Conservation (phyloP, 306 rosid species). For the Casuarina glauca region DNA sequence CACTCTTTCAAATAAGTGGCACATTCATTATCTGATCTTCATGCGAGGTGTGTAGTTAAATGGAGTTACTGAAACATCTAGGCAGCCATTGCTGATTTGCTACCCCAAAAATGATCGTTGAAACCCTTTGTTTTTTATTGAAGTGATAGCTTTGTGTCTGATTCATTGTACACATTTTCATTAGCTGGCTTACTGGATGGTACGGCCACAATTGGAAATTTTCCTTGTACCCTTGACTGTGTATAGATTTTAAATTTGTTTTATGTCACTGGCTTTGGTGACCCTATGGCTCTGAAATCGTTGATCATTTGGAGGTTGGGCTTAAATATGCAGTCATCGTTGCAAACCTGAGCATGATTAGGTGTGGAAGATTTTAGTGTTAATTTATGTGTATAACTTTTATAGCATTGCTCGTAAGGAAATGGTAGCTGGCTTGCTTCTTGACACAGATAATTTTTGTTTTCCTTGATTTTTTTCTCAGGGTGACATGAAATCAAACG, state of each 20-base stretch:
- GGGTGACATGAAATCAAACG: constrained; percentile 65
- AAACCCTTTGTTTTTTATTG: not conserved
- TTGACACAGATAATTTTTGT: constrained; percentile 24
- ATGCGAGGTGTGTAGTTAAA: not conserved
- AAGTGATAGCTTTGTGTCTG: not conserved
- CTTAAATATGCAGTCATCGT: not conserved
- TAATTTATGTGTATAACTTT: constrained; percentile 10
- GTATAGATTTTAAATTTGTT: not conserved
- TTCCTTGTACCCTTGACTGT: not conserved
- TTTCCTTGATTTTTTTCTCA: constrained; percentile 38
- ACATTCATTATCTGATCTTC: not conserved
- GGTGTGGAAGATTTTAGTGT: not conserved
- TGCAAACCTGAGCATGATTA: not conserved
- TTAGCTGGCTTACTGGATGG: constrained; percentile 2
- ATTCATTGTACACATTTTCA: not conserved
- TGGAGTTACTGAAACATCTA: not conserved
- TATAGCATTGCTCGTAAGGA: constrained; percentile 5
- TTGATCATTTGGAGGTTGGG: constrained; percentile 1
- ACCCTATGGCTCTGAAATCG: constrained; percentile 4
- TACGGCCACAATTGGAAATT: not conserved
- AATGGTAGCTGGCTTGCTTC: constrained; percentile 31
- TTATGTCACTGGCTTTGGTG: not conserved
- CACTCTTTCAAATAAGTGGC: not conserved
- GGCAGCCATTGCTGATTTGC: not conserved
- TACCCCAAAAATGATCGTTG: not conserved